Evolutionary conservation across 768 basidiomycete genomes (phyloP).

Genomic region (Phanerochaete carnosa): DNA sequence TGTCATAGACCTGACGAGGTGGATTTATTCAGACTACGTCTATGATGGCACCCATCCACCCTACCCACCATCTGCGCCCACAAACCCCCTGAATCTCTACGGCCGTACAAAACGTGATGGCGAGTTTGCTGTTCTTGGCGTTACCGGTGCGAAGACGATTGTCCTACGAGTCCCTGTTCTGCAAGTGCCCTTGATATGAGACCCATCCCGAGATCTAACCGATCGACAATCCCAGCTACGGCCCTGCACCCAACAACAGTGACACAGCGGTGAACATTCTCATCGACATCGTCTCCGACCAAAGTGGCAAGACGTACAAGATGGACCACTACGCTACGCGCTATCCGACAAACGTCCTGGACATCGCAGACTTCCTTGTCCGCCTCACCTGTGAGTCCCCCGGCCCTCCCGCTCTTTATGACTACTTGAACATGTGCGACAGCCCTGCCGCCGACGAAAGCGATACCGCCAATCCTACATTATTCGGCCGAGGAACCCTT

Average conservation of each 20-base stretch:
- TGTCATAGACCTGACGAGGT: background rate
- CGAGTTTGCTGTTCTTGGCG: constrained; percentile 70
- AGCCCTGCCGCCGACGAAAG: constrained; percentile 32
- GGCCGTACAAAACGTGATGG: constrained; percentile 86
- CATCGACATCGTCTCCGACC: constrained; percentile 82
- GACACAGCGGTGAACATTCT: constrained; percentile 91
- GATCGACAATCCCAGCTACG: constrained; percentile 56
- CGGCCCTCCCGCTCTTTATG: background rate
- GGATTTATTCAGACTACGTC: constrained; percentile 71
- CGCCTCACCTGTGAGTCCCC: constrained; percentile 59
- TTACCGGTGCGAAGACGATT: constrained; percentile 53
- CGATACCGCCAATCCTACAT: constrained; percentile 75
- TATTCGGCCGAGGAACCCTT: constrained; percentile 79
- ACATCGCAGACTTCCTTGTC: constrained; percentile 83
- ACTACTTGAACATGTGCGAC: constrained; percentile 17
- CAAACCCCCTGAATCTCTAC: constrained; percentile 89
- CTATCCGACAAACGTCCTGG: constrained; percentile 88
- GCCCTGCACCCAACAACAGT: constrained; percentile 76
- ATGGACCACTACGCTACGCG: constrained; percentile 96
- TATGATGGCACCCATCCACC: constrained; percentile 94
- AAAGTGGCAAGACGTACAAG: constrained; percentile 82
- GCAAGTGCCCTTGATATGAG: constrained; percentile 38
- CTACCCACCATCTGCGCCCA: constrained; percentile 67
- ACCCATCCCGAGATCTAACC: background rate
- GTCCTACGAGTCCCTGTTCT: constrained; percentile 90